phyloP scores from a whole-genome alignment of 2,329 filamentous ascomycete species.

The Malbranchea cinnamomea region DNA sequence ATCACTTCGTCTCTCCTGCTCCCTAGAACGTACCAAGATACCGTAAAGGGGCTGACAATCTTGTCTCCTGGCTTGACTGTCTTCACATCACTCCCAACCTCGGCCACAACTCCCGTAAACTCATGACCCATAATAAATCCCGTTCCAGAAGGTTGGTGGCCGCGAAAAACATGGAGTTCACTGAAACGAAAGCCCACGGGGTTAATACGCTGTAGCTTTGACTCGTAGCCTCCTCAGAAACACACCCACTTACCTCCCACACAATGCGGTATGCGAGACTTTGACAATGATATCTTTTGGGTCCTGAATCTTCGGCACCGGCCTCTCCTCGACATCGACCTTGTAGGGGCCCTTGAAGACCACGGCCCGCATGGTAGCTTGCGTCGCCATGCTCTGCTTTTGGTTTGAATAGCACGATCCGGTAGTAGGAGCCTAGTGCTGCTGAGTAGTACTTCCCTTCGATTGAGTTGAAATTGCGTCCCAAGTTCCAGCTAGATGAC shows the following conservation, averaged over 20 bases:
- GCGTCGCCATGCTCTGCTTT: slow-evolving; percentile 16
- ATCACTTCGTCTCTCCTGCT: not conserved
- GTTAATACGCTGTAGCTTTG: not conserved
- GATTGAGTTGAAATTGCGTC: no score
- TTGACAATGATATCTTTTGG: slow-evolving; percentile 67
- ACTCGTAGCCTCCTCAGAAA: not conserved
- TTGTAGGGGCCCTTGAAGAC: slow-evolving; percentile 68
- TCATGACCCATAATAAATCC: slow-evolving; percentile 63
- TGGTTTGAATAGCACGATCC: no score
- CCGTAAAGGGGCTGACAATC: slow-evolving; percentile 71
- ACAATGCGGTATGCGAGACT: slow-evolving; percentile 69
- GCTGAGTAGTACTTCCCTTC: no score
- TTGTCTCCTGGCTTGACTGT: slow-evolving; percentile 59
- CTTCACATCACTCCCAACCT: slow-evolving; percentile 52
- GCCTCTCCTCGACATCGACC: slow-evolving; percentile 63
- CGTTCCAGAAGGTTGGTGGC: slow-evolving; percentile 55
- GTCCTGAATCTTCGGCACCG: slow-evolving; percentile 58
- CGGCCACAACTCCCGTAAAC: slow-evolving; percentile 62
- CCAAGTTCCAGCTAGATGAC: no score
- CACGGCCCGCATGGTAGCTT: slow-evolving; percentile 66
- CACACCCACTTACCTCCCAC: slow-evolving; percentile 73
- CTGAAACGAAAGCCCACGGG: slow-evolving; percentile 26
- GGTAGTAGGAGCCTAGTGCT: no score
- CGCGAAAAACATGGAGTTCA: slow-evolving; percentile 75
- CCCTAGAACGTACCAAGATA: slow-evolving; percentile 46